Evolutionary conservation across 179 eudicot species (phyloP).

Genomic region (Corrigiola litoralis): DNA sequence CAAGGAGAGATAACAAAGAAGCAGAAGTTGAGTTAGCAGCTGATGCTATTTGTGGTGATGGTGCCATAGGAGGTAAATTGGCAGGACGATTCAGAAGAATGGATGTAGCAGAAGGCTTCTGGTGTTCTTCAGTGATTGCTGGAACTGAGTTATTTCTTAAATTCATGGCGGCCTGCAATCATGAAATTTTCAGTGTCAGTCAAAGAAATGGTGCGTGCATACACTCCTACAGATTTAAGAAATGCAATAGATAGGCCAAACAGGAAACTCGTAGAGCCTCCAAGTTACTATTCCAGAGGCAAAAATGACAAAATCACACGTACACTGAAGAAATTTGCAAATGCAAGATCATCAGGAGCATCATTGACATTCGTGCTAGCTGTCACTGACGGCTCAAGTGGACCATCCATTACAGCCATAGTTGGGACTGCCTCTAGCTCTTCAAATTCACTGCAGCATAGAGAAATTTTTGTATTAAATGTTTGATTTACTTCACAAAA

Average conservation of each 20-base stretch:
- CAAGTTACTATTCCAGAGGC: neutral
- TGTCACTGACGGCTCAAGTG: conserved; percentile 64
- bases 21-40: conserved; percentile 40
- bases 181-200: conserved; percentile 9
- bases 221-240: neutral
- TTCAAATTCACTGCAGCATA: conserved; percentile 62
- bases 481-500: too few relatives aligned
- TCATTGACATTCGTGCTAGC: conserved; percentile 43
- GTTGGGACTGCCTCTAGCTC: conserved; percentile 86
- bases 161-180: conserved; percentile 62
- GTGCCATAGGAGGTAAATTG: conserved; percentile 31
- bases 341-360: conserved; percentile 56
- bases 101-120: conserved; percentile 30
- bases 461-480: neutral
- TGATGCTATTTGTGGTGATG: conserved; percentile 38
- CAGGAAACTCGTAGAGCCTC: neutral
- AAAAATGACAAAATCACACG: conserved; percentile 34
- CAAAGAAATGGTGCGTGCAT: neutral
- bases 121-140: conserved; percentile 34
- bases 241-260: too few relatives aligned
- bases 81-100: conserved; percentile 35
- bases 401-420: conserved; percentile 85
- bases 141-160: conserved; percentile 43
- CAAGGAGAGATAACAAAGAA: conserved; percentile 43
- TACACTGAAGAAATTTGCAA: conserved; percentile 81